These are phyloP conservation scores for Aureobasidium sp. DNA, from an alignment of 2,329 filamentous ascomycete species.

Conservation along the genomic window DNA sequence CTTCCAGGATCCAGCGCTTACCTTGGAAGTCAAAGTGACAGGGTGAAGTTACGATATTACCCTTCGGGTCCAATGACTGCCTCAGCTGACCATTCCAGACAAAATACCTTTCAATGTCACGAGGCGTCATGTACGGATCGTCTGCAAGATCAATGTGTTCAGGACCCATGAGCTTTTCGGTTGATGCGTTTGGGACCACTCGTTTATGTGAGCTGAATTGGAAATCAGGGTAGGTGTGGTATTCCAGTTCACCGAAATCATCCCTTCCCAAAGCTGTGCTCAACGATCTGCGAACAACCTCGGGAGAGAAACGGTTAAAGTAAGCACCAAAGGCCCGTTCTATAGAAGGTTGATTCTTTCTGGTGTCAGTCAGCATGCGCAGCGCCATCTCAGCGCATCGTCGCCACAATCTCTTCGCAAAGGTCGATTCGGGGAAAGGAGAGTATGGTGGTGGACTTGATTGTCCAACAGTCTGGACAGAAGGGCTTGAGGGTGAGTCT, in stretches of 20 bases:
- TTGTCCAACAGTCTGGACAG: neutral
- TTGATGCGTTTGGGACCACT: neutral
- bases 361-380: neutral
- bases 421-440: neutral
- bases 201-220: neutral
- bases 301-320: neutral
- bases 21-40: slow-evolving; percentile 5
- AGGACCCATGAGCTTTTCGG: neutral
- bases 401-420: slow-evolving; percentile 4
- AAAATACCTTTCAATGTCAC: neutral
- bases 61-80: neutral
- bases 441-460: neutral
- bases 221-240: neutral
- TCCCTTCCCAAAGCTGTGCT: neutral
- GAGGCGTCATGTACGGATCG: slow-evolving; percentile 6
- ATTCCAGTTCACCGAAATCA: neutral
- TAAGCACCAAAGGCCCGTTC: slow-evolving; percentile 1
- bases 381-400: slow-evolving; percentile 1
- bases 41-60: neutral
- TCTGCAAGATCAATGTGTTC: neutral
- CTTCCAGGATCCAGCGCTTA: slow-evolving; percentile 5
- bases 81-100: slow-evolving; percentile 1
- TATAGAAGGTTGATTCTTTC: neutral
- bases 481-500: neutral
- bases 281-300: neutral